Conservation (phyloP, 2,329 filamentous ascomycete genomes). For the Ilyonectria sp. region DNA sequence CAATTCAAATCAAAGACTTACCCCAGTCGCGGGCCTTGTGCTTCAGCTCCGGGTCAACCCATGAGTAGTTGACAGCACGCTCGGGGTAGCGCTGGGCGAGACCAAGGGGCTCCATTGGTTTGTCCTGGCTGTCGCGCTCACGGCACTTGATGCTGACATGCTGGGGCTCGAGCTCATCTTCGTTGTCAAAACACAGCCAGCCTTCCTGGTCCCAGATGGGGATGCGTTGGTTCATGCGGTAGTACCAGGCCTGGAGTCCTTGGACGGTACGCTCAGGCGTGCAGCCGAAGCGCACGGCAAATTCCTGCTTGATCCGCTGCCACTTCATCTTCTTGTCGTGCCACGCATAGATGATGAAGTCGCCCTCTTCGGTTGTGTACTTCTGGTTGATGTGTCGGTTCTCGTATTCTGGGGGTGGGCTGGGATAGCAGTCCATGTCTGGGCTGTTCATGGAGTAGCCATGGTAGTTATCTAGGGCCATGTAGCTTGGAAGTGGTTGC, state of each 20-base stretch:
- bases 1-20: constrained; percentile 49
- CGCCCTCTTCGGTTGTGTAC: constrained; percentile 60
- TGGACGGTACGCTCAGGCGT: constrained; percentile 57
- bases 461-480: constrained; percentile 40
- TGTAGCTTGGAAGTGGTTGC: constrained; percentile 42
- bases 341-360: constrained; percentile 62
- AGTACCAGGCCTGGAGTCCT: constrained; percentile 61
- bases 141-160: constrained; percentile 58
- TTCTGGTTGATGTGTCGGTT: constrained; percentile 61
- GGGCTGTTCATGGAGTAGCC: constrained; percentile 43
- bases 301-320: constrained; percentile 58
- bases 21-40: constrained; percentile 56
- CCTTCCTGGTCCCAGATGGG: constrained; percentile 59
- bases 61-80: constrained; percentile 61
- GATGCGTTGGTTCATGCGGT: constrained; percentile 60
- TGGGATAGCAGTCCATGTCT: constrained; percentile 51
- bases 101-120: constrained; percentile 55
- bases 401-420: constrained; percentile 55
- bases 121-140: constrained; percentile 55
- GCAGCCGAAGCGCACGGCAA: constrained; percentile 56
- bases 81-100: constrained; percentile 63
- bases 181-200: constrained; percentile 57
- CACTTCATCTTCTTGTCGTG: constrained; percentile 61
- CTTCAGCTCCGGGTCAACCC: constrained; percentile 60
- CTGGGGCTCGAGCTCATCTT: constrained; percentile 56